Evolutionary conservation across 148 eudicot species (phyloP).

Genomic region (Rhododendron henanense): DNA sequence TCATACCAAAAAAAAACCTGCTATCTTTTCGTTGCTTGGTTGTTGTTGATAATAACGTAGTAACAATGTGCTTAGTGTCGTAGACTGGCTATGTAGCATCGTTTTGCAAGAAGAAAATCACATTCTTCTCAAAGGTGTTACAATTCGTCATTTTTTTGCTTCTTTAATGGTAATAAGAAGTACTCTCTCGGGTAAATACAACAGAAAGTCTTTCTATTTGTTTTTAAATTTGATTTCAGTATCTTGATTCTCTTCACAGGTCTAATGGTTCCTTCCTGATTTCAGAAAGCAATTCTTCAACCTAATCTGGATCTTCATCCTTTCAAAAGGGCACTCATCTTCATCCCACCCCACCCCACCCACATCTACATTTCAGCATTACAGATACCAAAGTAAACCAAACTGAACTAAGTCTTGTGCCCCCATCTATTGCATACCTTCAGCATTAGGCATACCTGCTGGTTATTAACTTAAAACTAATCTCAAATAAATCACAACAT

Average conservation of each 20-base stretch:
- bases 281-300: conserved; percentile 1
- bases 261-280: neutral
- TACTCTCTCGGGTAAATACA: neutral
- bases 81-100: neutral
- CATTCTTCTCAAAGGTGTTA: neutral
- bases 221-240: neutral
- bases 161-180: neutral
- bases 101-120: neutral
- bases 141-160: neutral
- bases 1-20: neutral
- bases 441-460: neutral
- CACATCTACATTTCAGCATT: neutral
- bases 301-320: neutral
- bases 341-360: neutral
- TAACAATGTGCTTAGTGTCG: neutral
- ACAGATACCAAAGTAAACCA: neutral
- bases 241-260: neutral
- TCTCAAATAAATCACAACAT: neutral
- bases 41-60: neutral
- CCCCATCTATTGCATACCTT: neutral
- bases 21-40: neutral
- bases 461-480: neutral
- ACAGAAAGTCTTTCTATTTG: neutral
- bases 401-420: neutral
- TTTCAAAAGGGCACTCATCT: conserved; percentile 1